phyloP scores from a whole-genome alignment of 2,329 filamentous ascomycete genomes.

The Xylariales sp. region DNA sequence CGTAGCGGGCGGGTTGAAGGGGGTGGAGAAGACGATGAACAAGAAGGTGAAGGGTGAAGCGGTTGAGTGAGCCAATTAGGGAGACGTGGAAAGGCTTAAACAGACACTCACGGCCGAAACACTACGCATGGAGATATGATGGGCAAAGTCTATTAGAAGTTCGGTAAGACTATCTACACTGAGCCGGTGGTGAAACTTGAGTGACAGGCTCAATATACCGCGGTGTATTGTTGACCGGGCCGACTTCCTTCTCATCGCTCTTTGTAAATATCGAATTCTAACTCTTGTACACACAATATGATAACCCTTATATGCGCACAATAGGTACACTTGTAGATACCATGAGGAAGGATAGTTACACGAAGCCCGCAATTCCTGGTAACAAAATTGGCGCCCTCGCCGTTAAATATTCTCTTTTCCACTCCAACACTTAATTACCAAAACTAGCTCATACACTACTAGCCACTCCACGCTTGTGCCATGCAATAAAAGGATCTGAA shows the following conservation, averaged over 20 bases:
- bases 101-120: not conserved
- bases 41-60: conserved; percentile 31
- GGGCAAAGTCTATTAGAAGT: not conserved
- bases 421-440: not conserved
- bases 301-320: not conserved
- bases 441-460: conserved; percentile 11
- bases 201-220: not conserved
- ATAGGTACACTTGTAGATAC: not conserved
- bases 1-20: conserved; percentile 70
- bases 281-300: not conserved
- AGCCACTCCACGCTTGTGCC: conserved; percentile 28
- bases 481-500: conserved; percentile 29
- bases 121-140: not conserved
- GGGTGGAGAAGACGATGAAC: conserved; percentile 45
- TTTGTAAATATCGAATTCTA: not conserved
- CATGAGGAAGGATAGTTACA: not conserved
- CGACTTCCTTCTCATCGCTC: not conserved
- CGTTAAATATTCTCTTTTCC: not conserved
- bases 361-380: not conserved
- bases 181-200: not conserved
- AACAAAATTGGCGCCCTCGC: not conserved
- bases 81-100: too few species aligned
- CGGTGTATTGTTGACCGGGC: not conserved
- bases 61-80: conserved; percentile 3
- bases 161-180: not conserved